Conservation (phyloP, 2,329 filamentous ascomycete genomes). For the Aspergillus fumigatus region DNA sequence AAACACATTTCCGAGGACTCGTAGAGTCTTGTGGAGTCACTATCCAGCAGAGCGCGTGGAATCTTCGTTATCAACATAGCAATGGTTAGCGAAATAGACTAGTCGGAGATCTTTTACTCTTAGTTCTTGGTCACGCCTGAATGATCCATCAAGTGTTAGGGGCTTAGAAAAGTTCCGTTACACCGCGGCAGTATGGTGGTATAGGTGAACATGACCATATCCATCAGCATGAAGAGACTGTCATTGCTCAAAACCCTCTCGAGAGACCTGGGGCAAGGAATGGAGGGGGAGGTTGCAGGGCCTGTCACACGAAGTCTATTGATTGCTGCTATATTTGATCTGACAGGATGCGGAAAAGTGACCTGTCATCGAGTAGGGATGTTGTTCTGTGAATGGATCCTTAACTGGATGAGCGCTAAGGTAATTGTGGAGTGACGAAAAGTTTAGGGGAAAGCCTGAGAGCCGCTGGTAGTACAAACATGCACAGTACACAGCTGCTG, state of each 20-base stretch:
- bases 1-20: background rate
- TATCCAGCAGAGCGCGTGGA: background rate
- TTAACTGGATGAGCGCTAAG: background rate
- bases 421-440: background rate
- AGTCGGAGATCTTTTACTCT: background rate
- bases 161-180: background rate
- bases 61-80: background rate
- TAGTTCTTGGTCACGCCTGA: background rate
- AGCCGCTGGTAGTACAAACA: too few relatives aligned
- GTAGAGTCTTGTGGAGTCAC: too few relatives aligned
- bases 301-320: background rate
- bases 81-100: background rate
- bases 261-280: background rate
- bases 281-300: background rate
- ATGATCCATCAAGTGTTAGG: background rate
- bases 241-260: background rate
- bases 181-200: background rate
- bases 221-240: background rate
- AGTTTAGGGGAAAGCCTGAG: background rate
- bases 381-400: background rate
- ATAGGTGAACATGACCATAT: background rate
- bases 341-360: background rate
- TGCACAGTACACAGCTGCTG: too few relatives aligned
- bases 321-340: background rate
- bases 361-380: background rate